Evolutionary conservation across 495 filamentous ascomycete species (phyloP).

Genomic region (Aspergillus coremiiformis): DNA sequence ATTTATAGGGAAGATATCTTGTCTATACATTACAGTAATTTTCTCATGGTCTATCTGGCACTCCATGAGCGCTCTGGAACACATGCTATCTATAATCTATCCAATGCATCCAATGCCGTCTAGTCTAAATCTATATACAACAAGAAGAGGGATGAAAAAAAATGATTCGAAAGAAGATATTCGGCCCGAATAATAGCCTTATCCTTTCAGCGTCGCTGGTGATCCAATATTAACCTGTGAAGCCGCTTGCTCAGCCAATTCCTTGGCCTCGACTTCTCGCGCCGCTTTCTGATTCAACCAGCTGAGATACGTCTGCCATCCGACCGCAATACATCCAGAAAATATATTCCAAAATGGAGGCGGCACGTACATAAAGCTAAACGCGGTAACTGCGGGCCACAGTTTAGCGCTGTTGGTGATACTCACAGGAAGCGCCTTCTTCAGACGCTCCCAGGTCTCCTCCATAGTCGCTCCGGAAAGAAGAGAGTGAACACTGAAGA

Average conservation of each 20-base stretch:
- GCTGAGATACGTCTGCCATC: slow-evolving; percentile 87
- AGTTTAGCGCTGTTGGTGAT: slow-evolving; percentile 76
- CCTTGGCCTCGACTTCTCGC: slow-evolving; percentile 38
- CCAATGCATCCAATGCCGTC: background rate
- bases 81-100: slow-evolving; percentile 12
- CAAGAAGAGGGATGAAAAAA: background rate
- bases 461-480: slow-evolving; percentile 49
- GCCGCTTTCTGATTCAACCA: slow-evolving; percentile 73
- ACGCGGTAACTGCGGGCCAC: slow-evolving; percentile 83
- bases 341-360: slow-evolving; percentile 74
- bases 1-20: too few species aligned
- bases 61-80: background rate
- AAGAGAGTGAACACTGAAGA: slow-evolving; percentile 78
- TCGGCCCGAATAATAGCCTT: background rate
- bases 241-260: slow-evolving; percentile 19
- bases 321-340: slow-evolving; percentile 66
- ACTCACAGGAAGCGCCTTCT: slow-evolving; percentile 67
- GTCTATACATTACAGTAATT: background rate
- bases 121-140: slow-evolving; percentile 7
- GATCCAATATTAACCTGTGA: slow-evolving; percentile 6
- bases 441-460: slow-evolving; percentile 62
- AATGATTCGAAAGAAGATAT: background rate
- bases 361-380: slow-evolving; percentile 78
- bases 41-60: background rate
- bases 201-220: slow-evolving; percentile 23